Evolutionary conservation across 176 grass and related monocot species (phyloP), one percentile per base, ranked within the genome.

Genomic region (Paspalum vaginatum): DNA sequence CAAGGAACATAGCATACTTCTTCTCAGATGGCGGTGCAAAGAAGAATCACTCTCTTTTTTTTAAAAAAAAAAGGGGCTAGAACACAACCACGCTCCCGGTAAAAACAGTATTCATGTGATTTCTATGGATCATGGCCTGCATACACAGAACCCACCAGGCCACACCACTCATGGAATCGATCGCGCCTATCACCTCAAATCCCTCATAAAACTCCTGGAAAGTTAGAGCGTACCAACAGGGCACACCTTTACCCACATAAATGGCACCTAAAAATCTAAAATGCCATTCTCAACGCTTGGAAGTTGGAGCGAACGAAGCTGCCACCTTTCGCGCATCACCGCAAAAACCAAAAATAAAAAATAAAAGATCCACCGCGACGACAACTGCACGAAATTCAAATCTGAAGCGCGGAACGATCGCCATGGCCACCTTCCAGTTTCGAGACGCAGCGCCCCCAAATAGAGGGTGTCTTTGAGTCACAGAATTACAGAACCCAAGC

Each of bases 241-340:
- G 41, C 65, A 72, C 9, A 39, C 15, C 47, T 56, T 27, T 15
- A n/a, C 75, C 11, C 53, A 53, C 22, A 52, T 40, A 27, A 14
- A 87, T 59, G 49, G 11, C 32, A 81, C 16, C 82, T n/a, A n/a
- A n/a, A n/a, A n/a, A n/a, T n/a, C n/a, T n/a, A n/a, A n/a, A n/a
- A n/a, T n/a, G n/a, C n/a, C n/a, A 75, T 74, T 10, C 9, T 4
- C 50, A 51, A 46, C n/a, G 74, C 50, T 2, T 55, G 45, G 40
- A 63, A 54, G 41, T 2, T 55, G 45, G 40, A 63, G 46, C 11
- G 62, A 11, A 15, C 25, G 7, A 47, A 39, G n/a, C 39, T 38
- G 20, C 69, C 81, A 88, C 53, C 81, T 84, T 88, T 59, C 45
- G 44, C 53, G 61, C 76, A 68, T 75, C 81, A 51, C 40, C 87